Base-by-base conservation (phyloP, 2,329 filamentous ascomycete genomes). In the Sphaceloma murrayae region DNA sequence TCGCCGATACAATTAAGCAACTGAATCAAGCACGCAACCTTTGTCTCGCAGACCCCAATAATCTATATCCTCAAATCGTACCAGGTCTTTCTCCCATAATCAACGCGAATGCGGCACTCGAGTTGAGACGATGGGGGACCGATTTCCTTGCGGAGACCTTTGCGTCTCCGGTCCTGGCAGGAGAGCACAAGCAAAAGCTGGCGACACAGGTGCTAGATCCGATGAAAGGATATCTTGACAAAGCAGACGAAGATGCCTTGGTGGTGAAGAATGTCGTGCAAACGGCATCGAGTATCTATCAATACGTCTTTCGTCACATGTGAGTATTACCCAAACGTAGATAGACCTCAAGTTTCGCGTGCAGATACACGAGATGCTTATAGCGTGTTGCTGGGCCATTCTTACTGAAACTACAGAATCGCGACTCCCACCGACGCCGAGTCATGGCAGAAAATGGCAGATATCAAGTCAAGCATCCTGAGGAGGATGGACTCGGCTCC, bases 81-180 rank as follows among this genome's bases (percentile, higher is more conserved):
- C 84, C 85, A 58, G 87, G 86, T 36, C 86, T 96, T 51, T 69
- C 96, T n/a, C 87, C 88, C 46, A 88, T 96, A 56, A 84, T 95
- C 63, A 80, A 81, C 49, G 77, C 82, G 42, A 72, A 74, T 52
- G 75, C 85, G 51, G 74, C 77, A 49, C 66, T 94, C 46, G 85
- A 94, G 64, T 69, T 96, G 56, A 82, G 87, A 64, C 73, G 88
- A 81, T 98, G 91, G 91, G 91, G 89, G 18, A 82, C 88, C 51
- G 88, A 95, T 49, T 98, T 98, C 59, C 72, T 98, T 32, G 87
- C 89, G 46, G 91, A 98, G 68, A 87, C 88, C 2, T 96, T 98
- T 66, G 82, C 91, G 46, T 93, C 85, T 48, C 91, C 93, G n/a
- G 78, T 82, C 16, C 72, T 96, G 55, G 69, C 80, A 14, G 70